These are phyloP conservation scores for Exophiala aquamarina DNA, from an alignment of 2,329 filamentous ascomycete genomes.

Conservation along the genomic window DNA sequence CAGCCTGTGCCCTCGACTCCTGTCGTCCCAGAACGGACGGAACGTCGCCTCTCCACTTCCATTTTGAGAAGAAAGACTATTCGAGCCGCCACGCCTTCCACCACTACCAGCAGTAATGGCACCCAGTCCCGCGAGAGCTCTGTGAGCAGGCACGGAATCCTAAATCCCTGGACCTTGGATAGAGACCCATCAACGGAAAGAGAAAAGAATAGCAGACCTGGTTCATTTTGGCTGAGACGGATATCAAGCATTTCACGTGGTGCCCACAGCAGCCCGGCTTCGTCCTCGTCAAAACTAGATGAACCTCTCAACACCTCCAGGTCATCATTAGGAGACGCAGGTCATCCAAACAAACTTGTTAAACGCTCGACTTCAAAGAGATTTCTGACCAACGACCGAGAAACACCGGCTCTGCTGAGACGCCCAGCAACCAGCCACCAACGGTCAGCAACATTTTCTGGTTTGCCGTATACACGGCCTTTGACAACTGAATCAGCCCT, in stretches of 20 bases:
- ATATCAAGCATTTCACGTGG: slow-evolving; percentile 26
- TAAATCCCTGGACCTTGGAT: slow-evolving; percentile 23
- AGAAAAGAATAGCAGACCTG: slow-evolving; percentile 18
- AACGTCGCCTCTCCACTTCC: slow-evolving; percentile 22
- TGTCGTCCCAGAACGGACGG: slow-evolving; percentile 9
- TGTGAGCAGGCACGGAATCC: slow-evolving; percentile 21
- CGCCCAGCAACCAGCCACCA: slow-evolving; percentile 65
- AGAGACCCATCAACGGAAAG: slow-evolving; percentile 22
- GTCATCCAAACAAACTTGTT: slow-evolving; percentile 61
- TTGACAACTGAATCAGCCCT: slow-evolving; percentile 15
- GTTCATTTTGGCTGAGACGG: slow-evolving; percentile 26
- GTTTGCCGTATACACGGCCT: slow-evolving; percentile 19
- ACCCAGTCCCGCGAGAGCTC: slow-evolving; percentile 27
- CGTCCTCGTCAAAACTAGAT: slow-evolving; percentile 30
- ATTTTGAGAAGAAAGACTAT: slow-evolving; percentile 17
- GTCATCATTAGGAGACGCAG: slow-evolving; percentile 15
- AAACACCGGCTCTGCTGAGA: slow-evolving; percentile 51
- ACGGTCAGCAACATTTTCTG: slow-evolving; percentile 52
- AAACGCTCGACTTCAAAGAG: slow-evolving; percentile 60
- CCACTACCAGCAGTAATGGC: slow-evolving; percentile 9
- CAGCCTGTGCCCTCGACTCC: slow-evolving; percentile 14
- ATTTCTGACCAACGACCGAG: slow-evolving; percentile 42
- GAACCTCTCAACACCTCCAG: slow-evolving; percentile 10
- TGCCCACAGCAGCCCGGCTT: slow-evolving; percentile 24
- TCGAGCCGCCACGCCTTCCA: slow-evolving; percentile 10